Percentiles rank a stretch among this genome's conserved stretches.
These are phyloP conservation scores for Hortiboletus rubellus DNA, from an alignment of 1,284 basidiomycete genomes.

Conservation along the genomic window DNA sequence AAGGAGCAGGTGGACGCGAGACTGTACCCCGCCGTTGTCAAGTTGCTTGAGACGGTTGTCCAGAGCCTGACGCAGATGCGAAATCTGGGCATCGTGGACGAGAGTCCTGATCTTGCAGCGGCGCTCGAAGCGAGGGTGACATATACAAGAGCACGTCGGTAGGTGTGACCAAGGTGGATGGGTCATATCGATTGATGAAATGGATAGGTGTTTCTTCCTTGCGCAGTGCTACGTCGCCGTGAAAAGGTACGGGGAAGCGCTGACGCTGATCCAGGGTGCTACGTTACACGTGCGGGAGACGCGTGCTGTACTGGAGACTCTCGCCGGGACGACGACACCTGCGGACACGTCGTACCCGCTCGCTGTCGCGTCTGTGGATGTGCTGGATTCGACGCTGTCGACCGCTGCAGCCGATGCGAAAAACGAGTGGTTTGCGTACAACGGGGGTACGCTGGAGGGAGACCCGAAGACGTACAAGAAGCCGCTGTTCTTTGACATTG, in stretches of 20 bases:
- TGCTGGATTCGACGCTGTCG: slow-evolving; percentile 51
- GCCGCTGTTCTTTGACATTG: slow-evolving; percentile 90
- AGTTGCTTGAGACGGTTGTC: slow-evolving; percentile 81
- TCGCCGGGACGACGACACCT: slow-evolving; percentile 43
- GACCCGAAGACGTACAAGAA: slow-evolving; percentile 64
- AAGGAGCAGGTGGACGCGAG: slow-evolving; percentile 61
- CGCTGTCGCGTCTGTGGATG: slow-evolving; percentile 42
- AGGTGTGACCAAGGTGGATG: slow-evolving; percentile 21
- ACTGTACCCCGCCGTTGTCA: slow-evolving; percentile 81
- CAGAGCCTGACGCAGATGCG: slow-evolving; percentile 85
- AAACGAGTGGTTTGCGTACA: slow-evolving; percentile 77
- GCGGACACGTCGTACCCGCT: slow-evolving; percentile 56
- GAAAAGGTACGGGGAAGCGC: slow-evolving; percentile 70
- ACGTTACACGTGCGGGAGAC: slow-evolving; percentile 72
- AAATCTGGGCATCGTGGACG: slow-evolving; percentile 81
- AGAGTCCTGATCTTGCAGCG: slow-evolving; percentile 77
- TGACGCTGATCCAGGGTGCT: slow-evolving; percentile 68
- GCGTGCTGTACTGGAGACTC: slow-evolving; percentile 46
- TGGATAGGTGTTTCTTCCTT: slow-evolving; percentile 63
- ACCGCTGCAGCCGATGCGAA: slow-evolving; percentile 61
- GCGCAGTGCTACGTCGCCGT: slow-evolving; percentile 67
- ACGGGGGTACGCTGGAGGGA: slow-evolving; percentile 56
- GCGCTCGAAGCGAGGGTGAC: slow-evolving; percentile 75
- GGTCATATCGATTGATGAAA: neutral
- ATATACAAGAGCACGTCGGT: slow-evolving; percentile 76